Conservation (phyloP, 768 basidiomycete genomes). For the Lepiota subincarnata region DNA sequence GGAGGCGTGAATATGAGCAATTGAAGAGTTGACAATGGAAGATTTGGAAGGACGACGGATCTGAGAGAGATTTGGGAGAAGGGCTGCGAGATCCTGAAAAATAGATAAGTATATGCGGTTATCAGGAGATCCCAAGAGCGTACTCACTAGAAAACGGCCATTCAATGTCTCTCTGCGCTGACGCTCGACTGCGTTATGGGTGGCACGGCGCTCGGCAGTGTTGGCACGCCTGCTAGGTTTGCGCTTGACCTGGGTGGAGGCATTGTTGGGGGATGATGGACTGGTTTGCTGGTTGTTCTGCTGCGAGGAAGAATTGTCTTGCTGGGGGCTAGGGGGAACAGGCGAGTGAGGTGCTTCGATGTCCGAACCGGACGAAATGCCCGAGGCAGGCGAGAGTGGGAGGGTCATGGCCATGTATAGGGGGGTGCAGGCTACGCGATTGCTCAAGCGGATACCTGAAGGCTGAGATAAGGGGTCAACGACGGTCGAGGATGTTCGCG, state of each 20-base stretch:
- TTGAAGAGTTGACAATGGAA: slow-evolving; percentile 93
- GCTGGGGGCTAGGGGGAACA: slow-evolving; percentile 25
- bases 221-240: slow-evolving; percentile 89
- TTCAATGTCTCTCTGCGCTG: slow-evolving; percentile 92
- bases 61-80: slow-evolving; percentile 87
- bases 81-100: slow-evolving; percentile 78
- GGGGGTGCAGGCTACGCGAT: slow-evolving; percentile 33
- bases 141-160: slow-evolving; percentile 77
- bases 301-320: slow-evolving; percentile 7
- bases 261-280: slow-evolving; percentile 14
- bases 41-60: slow-evolving; percentile 95
- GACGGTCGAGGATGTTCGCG: slow-evolving; percentile 36
- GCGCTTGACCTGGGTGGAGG: slow-evolving; percentile 51
- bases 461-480: slow-evolving; percentile 8
- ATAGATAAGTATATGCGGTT: background rate
- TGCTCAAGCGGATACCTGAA: slow-evolving; percentile 38
- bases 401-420: slow-evolving; percentile 8
- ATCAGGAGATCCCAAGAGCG: background rate
- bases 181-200: slow-evolving; percentile 96
- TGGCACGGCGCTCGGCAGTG: slow-evolving; percentile 93
- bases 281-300: slow-evolving; percentile 10
- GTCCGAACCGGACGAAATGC: slow-evolving; percentile 20
- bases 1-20: slow-evolving; percentile 82
- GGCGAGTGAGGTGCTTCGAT: slow-evolving; percentile 46
- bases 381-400: slow-evolving; percentile 8